These are phyloP conservation scores for Aspergillus ochraceus DNA, from an alignment of 2,329 filamentous ascomycete species.

Conservation along the genomic window DNA sequence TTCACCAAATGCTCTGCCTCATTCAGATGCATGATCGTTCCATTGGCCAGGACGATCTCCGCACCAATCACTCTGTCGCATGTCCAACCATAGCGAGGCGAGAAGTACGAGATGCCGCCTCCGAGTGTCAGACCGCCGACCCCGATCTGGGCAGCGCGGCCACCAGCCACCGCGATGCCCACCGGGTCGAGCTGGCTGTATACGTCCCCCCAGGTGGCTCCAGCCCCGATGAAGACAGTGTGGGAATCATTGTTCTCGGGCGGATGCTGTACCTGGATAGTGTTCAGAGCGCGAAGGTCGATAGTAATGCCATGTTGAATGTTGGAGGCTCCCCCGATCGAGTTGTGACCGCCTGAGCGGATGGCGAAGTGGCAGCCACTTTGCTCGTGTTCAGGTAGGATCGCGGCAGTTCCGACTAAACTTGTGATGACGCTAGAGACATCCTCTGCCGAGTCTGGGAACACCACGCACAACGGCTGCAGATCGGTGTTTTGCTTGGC, in stretches of 20 bases:
- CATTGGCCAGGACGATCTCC: constrained; percentile 49
- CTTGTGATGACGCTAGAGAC: background rate
- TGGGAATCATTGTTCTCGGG: background rate
- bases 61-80: constrained; percentile 46
- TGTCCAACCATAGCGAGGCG: constrained; percentile 13
- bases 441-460: background rate
- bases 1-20: constrained; percentile 28
- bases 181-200: constrained; percentile 17
- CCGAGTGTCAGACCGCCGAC: constrained; percentile 25
- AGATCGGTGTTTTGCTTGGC: background rate
- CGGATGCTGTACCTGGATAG: background rate
- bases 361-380: background rate
- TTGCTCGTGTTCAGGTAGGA: background rate
- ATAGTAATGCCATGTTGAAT: background rate
- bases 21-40: constrained; percentile 43
- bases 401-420: background rate
- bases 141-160: constrained; percentile 24
- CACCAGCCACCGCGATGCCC: constrained; percentile 22
- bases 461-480: background rate
- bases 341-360: background rate
- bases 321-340: background rate
- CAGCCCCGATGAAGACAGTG: constrained; percentile 7
- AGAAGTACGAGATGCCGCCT: constrained; percentile 20
- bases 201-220: constrained; percentile 15
- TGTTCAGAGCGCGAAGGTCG: background rate